phyloP scores from a whole-genome alignment of 2,329 filamentous ascomycete species.

The Neonectria faginata region DNA sequence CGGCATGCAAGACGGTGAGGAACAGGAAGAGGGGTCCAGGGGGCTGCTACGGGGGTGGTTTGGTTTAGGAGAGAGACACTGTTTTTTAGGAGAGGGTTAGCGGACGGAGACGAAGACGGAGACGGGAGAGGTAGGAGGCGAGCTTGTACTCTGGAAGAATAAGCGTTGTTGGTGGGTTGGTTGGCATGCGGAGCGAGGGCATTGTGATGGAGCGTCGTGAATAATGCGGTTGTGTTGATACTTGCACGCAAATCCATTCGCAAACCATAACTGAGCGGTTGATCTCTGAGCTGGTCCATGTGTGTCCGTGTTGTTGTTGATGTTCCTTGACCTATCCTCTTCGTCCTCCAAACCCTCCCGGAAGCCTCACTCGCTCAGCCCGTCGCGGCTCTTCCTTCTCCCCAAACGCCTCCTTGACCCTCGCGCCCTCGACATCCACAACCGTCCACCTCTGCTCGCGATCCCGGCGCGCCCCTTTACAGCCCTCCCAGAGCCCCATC shows the following conservation, averaged over 20 bases:
- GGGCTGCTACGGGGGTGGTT: background rate
- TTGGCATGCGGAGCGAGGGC: slow-evolving; percentile 30
- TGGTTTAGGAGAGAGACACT: background rate
- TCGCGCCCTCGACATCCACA: slow-evolving; percentile 56
- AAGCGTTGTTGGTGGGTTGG: slow-evolving; percentile 38
- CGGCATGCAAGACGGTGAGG: slow-evolving; percentile 18
- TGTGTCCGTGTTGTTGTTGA: background rate
- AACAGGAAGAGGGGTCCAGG: background rate
- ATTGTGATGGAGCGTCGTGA: slow-evolving; percentile 41
- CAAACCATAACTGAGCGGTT: slow-evolving; percentile 33
- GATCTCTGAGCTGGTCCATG: slow-evolving; percentile 5
- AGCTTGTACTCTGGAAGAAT: slow-evolving; percentile 47
- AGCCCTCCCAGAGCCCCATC: slow-evolving; percentile 57
- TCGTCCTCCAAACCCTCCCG: slow-evolving; percentile 26
- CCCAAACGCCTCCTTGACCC: slow-evolving; percentile 55
- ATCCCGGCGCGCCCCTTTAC: slow-evolving; percentile 44
- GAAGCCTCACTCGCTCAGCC: slow-evolving; percentile 15
- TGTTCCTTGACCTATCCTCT: slow-evolving; percentile 4
- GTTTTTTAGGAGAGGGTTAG: background rate
- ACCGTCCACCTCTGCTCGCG: slow-evolving; percentile 67
- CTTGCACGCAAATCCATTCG: slow-evolving; percentile 38
- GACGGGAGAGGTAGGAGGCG: slow-evolving; percentile 29
- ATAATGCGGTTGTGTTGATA: slow-evolving; percentile 41
- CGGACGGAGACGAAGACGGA: slow-evolving; percentile 23
- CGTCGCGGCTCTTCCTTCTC: slow-evolving; percentile 3